phyloP scores from a whole-genome alignment of 371 early-diverging fungal species.

The Haplosporangium sp. region DNA sequence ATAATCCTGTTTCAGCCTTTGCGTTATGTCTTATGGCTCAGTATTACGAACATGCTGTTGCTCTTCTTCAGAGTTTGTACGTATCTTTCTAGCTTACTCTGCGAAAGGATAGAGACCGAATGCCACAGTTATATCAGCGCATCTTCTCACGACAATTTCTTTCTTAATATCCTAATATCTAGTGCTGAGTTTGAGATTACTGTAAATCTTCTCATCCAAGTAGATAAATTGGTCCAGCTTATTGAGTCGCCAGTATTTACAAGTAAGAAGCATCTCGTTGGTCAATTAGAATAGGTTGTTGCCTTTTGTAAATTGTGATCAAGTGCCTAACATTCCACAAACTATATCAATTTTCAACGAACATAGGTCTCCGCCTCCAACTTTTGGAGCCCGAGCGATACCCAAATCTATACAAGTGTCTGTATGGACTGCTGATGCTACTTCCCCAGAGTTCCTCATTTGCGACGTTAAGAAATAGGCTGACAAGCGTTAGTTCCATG shows the following conservation, averaged over 20 bases:
- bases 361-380: conserved; percentile 82
- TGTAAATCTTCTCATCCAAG: conserved; percentile 87
- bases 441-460: conserved; percentile 94
- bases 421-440: conserved; percentile 94
- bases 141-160: background rate
- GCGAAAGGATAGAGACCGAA: background rate
- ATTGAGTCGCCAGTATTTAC: conserved; percentile 96
- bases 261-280: conserved; percentile 56
- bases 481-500: conserved; percentile 79
- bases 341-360: background rate
- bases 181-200: conserved; percentile 93
- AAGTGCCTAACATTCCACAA: background rate
- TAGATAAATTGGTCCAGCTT: conserved; percentile 94
- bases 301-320: background rate
- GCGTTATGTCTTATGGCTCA: conserved; percentile 91
- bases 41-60: conserved; percentile 88
- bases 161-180: background rate
- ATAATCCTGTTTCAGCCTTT: conserved; percentile 90
- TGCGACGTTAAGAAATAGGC: conserved; percentile 88
- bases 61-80: conserved; percentile 82
- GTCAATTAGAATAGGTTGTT: background rate
- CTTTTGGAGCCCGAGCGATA: conserved; percentile 89
- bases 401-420: conserved; percentile 85
- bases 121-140: background rate
- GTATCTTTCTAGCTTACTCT: conserved; percentile 14